phyloP scores from a whole-genome alignment of 495 filamentous ascomycete species.

The Xylaria venustula region DNA sequence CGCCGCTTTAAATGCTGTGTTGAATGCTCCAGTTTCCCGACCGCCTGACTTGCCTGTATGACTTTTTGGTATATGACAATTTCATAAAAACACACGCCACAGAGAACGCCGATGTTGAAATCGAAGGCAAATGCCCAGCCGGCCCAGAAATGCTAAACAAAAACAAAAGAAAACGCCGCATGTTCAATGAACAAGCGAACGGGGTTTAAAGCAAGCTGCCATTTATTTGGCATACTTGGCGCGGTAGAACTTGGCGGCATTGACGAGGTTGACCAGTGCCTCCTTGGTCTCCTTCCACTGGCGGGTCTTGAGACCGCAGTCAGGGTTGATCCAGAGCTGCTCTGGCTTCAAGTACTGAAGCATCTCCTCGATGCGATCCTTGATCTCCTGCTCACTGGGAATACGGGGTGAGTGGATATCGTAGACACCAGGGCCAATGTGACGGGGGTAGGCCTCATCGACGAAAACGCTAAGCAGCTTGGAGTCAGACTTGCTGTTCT shows the following conservation, averaged over 20 bases:
- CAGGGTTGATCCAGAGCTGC: slow-evolving; percentile 98
- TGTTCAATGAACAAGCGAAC: neutral
- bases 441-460: slow-evolving; percentile 90
- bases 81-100: slow-evolving; percentile 32
- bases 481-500: slow-evolving; percentile 99
- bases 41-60: slow-evolving; percentile 31
- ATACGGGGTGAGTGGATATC: slow-evolving; percentile 99
- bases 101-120: slow-evolving; percentile 53
- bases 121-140: slow-evolving; percentile 27
- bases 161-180: neutral
- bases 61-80: slow-evolving; percentile 32
- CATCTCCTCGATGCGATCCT: slow-evolving; percentile 96
- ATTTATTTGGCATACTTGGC: slow-evolving; percentile 67
- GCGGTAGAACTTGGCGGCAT: slow-evolving; percentile 94
- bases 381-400: slow-evolving; percentile 93
- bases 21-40: slow-evolving; percentile 36
- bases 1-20: slow-evolving; percentile 33
- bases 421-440: slow-evolving; percentile 98
- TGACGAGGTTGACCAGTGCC: slow-evolving; percentile 88
- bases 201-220: neutral
- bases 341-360: slow-evolving; percentile 87
- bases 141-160: slow-evolving; percentile 13
- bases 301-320: slow-evolving; percentile 98
- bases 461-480: slow-evolving; percentile 99
- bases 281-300: slow-evolving; percentile 96